phyloP scores from a whole-genome alignment of 176 grass and related monocot genomes.

The Oryza brachyantha region DNA sequence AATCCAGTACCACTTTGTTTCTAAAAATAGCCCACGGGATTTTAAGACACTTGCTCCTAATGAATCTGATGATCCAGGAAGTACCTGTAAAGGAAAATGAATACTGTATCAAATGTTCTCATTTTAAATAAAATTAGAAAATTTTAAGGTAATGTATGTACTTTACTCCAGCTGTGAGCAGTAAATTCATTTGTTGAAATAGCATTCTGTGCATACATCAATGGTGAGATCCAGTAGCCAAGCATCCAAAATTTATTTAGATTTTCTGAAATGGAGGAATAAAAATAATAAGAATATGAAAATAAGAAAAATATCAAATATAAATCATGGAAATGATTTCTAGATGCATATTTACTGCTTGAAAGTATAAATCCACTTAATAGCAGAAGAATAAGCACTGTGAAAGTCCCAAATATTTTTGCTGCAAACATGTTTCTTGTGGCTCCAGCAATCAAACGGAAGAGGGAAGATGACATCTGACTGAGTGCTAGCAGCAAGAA shows the following conservation, averaged over 20 bases:
- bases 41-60: constrained; percentile 46
- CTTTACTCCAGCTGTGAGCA: constrained; percentile 49
- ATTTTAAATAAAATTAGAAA: background rate
- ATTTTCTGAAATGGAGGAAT: constrained; percentile 32
- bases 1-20: constrained; percentile 63
- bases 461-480: constrained; percentile 62
- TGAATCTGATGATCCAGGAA: constrained; percentile 32
- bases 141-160: constrained; percentile 12
- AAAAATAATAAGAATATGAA: background rate
- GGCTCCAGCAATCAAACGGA: constrained; percentile 47
- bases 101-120: background rate
- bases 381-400: constrained; percentile 34
- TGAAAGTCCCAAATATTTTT: constrained; percentile 40
- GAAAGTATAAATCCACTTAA: constrained; percentile 65
- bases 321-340: background rate
- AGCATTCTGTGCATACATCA: constrained; percentile 66
- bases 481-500: constrained; percentile 35
- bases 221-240: too few species aligned
- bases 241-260: constrained; percentile 53
- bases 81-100: constrained; percentile 23
- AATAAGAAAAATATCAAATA: background rate
- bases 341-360: constrained; percentile 34
- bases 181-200: constrained; percentile 55
- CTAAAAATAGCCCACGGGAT: constrained; percentile 43
- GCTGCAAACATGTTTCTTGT: constrained; percentile 49